Percentiles rank a stretch among this genome's conserved stretches.
These are phyloP conservation scores for Psilocybe azurescens DNA, from an alignment of 768 basidiomycete species.

Conservation along the genomic window DNA sequence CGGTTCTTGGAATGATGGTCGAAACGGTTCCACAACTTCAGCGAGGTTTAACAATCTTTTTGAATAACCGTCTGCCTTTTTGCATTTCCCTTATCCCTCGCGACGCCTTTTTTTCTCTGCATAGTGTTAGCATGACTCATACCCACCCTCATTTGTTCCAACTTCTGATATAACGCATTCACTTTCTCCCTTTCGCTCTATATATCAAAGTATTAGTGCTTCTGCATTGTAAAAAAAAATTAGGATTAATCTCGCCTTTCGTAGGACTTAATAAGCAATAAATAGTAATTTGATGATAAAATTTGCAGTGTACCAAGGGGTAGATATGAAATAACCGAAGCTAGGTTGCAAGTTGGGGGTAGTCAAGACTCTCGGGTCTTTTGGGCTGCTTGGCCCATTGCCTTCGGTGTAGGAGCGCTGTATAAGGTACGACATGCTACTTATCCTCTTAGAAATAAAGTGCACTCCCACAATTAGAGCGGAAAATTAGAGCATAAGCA, in stretches of 20 bases:
- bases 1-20: not conserved
- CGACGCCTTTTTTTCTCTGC: not conserved
- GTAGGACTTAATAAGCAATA: constrained; percentile 9
- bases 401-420: no score
- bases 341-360: no score
- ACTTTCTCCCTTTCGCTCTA: not conserved
- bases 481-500: no score
- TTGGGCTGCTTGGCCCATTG: no score
- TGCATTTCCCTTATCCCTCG: not conserved
- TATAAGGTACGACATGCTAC: no score
- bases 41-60: not conserved
- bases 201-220: constrained; percentile 5
- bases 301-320: no score
- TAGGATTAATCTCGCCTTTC: constrained; percentile 9
- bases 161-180: not conserved
- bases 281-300: not conserved
- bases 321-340: no score
- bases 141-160: constrained; percentile 6
- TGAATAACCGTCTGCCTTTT: constrained; percentile 4
- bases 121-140: not conserved
- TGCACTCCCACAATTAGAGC: no score
- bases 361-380: no score
- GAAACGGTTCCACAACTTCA: not conserved
- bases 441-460: no score
- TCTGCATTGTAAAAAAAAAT: constrained; percentile 13